Evolutionary conservation across 108 stramenopile species (phyloP), one percentile per base, ranked within the genome.

Genomic region (Mediolabrus comicus): DNA sequence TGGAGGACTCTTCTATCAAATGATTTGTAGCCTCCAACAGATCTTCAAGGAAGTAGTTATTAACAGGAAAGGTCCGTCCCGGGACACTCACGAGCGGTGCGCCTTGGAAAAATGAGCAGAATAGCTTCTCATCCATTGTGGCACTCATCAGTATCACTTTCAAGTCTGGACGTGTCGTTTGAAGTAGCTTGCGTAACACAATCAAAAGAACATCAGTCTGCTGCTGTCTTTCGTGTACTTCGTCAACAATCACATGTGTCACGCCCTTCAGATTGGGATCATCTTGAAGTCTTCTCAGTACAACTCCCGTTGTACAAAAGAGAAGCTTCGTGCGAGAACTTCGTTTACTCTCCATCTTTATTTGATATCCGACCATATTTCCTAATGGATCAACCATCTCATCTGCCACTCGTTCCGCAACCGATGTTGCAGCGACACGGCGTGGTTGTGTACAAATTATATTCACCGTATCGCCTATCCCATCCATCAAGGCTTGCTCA

Each of bases 291-390:
- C 95, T 78, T 9, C 97, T 91, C 28, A 98, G 65, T 1, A 98
- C 66, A 35, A 99, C 79, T 3, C 98, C 98, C 1, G 98, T 99
- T 3, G 98, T 99, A 75, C 97, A 97, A 75, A 97, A 98, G 8
- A 97, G 70, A 16, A 98, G 83, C 39, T 84, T 82, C 28, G 98
- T 99, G 6, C 72, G 57, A 16, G 71, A 19, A 35, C 80, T 83
- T 34, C 69, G 61, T 49, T 76, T 80, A 49, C 75, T 57, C 62
- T 98, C 95, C 74, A 92, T 84, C 6, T 95, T 87, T 34, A 99
- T 96, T 39, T 87, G 89, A 80, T 98, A 98, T 14, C 98, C 98
- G 12, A 97, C 94, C 63, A 54, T 60, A 19, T 62, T 66, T 17
- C 92, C 91, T 2, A 91, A 51, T 52, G 51, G 16, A 34, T 87